Conservation (phyloP, 257 asterid species). For the Solanum sitiens region DNA sequence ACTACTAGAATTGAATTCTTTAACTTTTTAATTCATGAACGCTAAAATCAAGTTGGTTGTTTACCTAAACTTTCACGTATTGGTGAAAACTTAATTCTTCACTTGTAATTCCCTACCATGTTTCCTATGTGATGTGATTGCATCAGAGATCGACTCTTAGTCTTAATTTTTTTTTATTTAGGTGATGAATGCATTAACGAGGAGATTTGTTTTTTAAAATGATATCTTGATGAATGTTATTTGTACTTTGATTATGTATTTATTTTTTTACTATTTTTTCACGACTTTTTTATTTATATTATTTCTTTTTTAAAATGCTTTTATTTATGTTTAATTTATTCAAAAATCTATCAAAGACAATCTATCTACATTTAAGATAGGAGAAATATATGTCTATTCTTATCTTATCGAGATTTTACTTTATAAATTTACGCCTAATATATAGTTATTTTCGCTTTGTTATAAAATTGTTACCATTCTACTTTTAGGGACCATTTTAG, state of each 20-base stretch:
- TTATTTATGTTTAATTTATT: too few species aligned
- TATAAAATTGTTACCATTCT: not conserved
- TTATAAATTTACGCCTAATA: not conserved
- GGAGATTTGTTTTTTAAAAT: too few species aligned
- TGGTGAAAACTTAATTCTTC: not conserved
- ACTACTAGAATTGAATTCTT: not conserved
- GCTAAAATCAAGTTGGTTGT: not conserved
- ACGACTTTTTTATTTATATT: too few species aligned
- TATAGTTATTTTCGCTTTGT: not conserved
- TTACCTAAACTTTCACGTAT: not conserved
- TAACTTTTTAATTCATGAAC: not conserved
- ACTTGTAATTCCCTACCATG: not conserved
- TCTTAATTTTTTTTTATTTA: not conserved
- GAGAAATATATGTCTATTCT: rapidly evolving
- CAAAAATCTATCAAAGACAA: not conserved
- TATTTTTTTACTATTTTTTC: too few species aligned
- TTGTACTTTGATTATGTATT: too few species aligned
- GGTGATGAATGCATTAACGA: not conserved
- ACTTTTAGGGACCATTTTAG: not conserved
- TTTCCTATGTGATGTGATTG: not conserved
- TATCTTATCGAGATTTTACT: not conserved
- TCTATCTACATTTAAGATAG: too few species aligned
- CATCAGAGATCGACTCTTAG: not conserved
- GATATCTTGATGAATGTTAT: too few species aligned
- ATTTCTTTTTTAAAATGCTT: too few species aligned